A percentile compares a stretch with the other conserved stretches of the same genome.
phyloP scores from a whole-genome alignment of 2,329 filamentous ascomycete genomes.

The Ophiosphaerella herpotricha region DNA sequence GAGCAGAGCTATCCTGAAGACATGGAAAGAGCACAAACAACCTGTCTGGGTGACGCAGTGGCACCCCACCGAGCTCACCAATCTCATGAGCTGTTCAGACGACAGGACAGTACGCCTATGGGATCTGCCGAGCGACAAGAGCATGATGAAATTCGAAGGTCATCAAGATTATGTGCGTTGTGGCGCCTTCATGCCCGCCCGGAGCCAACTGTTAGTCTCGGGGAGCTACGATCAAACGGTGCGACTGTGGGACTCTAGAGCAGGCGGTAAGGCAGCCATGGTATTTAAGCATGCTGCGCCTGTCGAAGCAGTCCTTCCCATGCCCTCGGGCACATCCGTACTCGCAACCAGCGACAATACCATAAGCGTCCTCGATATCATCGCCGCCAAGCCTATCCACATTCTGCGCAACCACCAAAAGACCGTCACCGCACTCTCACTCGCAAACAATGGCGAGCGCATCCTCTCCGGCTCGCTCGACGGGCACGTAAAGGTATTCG shows the following conservation, averaged over 20 bases:
- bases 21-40: constrained; percentile 93
- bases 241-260: constrained; percentile 87
- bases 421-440: constrained; percentile 85
- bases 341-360: constrained; percentile 83
- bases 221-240: constrained; percentile 96
- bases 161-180: constrained; percentile 92
- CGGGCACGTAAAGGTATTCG: constrained; percentile 96
- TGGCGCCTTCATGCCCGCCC: constrained; percentile 81
- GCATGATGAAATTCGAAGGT: constrained; percentile 77
- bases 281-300: constrained; percentile 93
- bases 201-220: constrained; percentile 74
- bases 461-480: constrained; percentile 89
- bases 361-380: constrained; percentile 88
- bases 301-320: constrained; percentile 84
- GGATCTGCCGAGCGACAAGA: constrained; percentile 83
- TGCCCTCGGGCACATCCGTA: constrained; percentile 84
- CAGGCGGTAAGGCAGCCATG: constrained; percentile 71
- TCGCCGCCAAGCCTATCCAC: constrained; percentile 85
- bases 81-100: constrained; percentile 86
- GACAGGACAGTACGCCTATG: constrained; percentile 91
- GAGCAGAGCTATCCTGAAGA: constrained; percentile 89
- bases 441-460: constrained; percentile 79
- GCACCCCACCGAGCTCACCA: constrained; percentile 85
- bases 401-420: constrained; percentile 95
- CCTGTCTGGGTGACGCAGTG: constrained; percentile 91